Evolutionary conservation across 441 rosid genomes (phyloP), one percentile per base, ranked within the genome.

Genomic region (Pelargonium cotyledonis): DNA sequence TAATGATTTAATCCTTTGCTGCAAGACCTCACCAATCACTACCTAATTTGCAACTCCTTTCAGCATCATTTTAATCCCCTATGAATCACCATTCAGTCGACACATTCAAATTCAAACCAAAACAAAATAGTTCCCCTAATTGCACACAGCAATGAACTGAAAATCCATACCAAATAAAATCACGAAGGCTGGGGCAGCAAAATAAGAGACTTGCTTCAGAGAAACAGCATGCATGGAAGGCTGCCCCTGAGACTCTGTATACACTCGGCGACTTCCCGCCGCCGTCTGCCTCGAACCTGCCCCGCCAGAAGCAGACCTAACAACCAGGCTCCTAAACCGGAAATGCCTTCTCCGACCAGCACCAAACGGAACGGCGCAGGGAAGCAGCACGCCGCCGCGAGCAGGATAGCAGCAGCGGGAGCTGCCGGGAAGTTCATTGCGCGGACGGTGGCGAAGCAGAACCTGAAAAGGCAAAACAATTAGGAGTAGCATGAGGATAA

Each of bases 161-260:
- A 19, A 65, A 55, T 73, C 76, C 75, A 75, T 80, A 92, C 98
- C 96, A 51, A 87, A 90, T 29, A 91, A 78, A 73, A 81, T 84
- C 61, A 55, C 10, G 19, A 55, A 92, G 1, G 89, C 85, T 0
- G 96, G 96, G 23, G 77, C 80, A 19, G 80, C 73, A 40, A 77
- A 76, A 0, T 96, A 82, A n/a, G 88, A 84, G 79, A 86, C 66
- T 83, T 84, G 87, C 83, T 84, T 81, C 19, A 85, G 77, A 7
- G 84, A 55, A 15, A 1, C 8, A 55, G 23, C 82, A 72, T 78
- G 67, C 19, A 81, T 70, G 60, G 81, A 67, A 69, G 70, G 81
- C 80, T 81, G 81, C 4, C 81, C 78, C 75, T 85, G 92, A 58
- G 91, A 83, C 86, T 88, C 82, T 69, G 81, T 74, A 63, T 88